These are phyloP conservation scores for Fraxinus platypoda DNA, from an alignment of 305 asterid species.

Conservation along the genomic window DNA sequence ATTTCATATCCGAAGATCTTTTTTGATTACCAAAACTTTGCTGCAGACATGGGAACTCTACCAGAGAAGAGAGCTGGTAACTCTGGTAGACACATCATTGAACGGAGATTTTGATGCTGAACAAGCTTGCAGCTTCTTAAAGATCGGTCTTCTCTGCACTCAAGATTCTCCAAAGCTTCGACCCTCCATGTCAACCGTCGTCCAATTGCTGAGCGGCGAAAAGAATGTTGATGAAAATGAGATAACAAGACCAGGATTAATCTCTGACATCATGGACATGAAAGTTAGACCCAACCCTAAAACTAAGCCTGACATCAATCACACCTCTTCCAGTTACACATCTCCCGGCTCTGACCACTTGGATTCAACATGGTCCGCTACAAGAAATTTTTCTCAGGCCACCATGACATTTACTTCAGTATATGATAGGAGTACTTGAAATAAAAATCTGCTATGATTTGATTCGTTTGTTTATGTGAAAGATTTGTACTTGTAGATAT, in stretches of 20 bases:
- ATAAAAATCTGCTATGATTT: background rate
- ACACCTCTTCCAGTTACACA: background rate
- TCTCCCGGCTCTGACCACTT: background rate
- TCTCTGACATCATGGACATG: background rate
- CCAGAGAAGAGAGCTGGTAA: constrained; percentile 59
- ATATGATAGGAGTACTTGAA: background rate
- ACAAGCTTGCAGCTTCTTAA: constrained; percentile 75
- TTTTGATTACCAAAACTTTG: background rate
- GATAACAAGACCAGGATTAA: constrained; percentile 45
- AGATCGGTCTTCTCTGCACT: constrained; percentile 87
- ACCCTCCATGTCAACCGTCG: constrained; percentile 81
- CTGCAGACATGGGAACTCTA: constrained; percentile 79
- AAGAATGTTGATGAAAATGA: constrained; percentile 38
- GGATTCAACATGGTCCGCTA: background rate
- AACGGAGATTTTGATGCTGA: constrained; percentile 73
- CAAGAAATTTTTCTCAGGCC: background rate
- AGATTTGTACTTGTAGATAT: background rate
- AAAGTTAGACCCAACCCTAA: background rate
- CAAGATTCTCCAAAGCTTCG: constrained; percentile 88
- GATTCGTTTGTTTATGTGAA: background rate
- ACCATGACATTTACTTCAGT: background rate
- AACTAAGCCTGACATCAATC: background rate
- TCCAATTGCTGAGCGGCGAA: constrained; percentile 67
- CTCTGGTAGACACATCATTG: constrained; percentile 61
- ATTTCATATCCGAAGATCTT: background rate